Conservation (phyloP, 164 flowering plant genomes). For the Magnolia changhungtana region DNA sequence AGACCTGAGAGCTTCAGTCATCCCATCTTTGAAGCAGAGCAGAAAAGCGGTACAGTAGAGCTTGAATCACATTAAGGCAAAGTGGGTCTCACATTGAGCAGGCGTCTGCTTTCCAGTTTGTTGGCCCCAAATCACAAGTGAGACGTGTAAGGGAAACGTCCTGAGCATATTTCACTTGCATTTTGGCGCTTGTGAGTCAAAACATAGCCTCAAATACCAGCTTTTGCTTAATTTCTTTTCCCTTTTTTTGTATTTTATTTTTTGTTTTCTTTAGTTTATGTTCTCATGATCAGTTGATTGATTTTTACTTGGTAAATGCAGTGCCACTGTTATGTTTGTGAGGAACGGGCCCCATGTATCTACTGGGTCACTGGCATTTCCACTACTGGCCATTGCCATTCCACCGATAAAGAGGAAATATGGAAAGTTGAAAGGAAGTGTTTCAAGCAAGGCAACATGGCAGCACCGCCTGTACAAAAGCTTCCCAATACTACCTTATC, state of each 20-base stretch:
- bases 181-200: background rate
- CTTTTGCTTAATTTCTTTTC: background rate
- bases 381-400: slow-evolving; percentile 66
- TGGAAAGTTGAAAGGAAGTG: slow-evolving; percentile 56
- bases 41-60: no score
- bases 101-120: background rate
- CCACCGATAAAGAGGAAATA: slow-evolving; percentile 63
- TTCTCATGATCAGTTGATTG: background rate
- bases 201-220: background rate
- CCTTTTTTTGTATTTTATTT: background rate
- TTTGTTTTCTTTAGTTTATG: background rate
- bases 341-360: slow-evolving; percentile 66
- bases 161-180: background rate
- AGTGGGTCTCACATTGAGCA: background rate
- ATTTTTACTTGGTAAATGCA: slow-evolving; percentile 31
- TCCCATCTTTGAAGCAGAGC: no score
- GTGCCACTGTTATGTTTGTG: slow-evolving; percentile 98
- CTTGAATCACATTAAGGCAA: background rate
- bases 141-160: background rate
- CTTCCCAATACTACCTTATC: slow-evolving; percentile 20
- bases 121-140: background rate
- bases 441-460: slow-evolving; percentile 27
- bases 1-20: no score
- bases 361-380: slow-evolving; percentile 62
- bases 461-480: slow-evolving; percentile 15